phyloP scores from a whole-genome alignment of 2,329 filamentous ascomycete species.

The Colletotrichum sp. region DNA sequence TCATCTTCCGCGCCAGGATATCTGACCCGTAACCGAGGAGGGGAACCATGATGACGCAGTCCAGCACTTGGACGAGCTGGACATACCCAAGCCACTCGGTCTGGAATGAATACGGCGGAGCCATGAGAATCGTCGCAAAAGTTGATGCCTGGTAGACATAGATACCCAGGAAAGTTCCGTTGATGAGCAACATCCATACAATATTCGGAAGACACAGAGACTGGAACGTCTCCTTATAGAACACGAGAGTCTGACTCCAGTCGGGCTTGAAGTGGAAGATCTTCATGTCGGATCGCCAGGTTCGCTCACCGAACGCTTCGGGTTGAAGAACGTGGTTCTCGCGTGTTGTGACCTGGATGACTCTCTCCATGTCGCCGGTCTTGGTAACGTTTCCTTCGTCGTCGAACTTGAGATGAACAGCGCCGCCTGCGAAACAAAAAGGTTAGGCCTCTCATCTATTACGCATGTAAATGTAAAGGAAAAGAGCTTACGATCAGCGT shows the following conservation, averaged over 20 bases:
- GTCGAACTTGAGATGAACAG: background rate
- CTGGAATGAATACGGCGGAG: slow-evolving; percentile 22
- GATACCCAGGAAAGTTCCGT: slow-evolving; percentile 27
- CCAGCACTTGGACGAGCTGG: slow-evolving; percentile 24
- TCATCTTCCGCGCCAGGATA: background rate
- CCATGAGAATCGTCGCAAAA: slow-evolving; percentile 23
- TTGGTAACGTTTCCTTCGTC: background rate
- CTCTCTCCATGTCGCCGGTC: background rate
- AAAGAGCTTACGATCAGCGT: background rate
- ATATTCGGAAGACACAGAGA: slow-evolving; percentile 23
- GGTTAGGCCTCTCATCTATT: no score
- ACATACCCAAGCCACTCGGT: slow-evolving; percentile 23
- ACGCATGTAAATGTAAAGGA: no score
- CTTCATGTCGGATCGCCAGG: slow-evolving; percentile 27
- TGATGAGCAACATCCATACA: slow-evolving; percentile 26
- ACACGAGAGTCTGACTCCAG: slow-evolving; percentile 12
- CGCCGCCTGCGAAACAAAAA: background rate
- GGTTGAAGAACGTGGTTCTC: slow-evolving; percentile 14
- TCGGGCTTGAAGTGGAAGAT: slow-evolving; percentile 23
- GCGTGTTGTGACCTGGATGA: background rate
- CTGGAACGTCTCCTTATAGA: slow-evolving; percentile 24
- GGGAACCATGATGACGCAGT: slow-evolving; percentile 22
- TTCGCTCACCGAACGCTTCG: slow-evolving; percentile 3
- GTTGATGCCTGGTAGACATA: slow-evolving; percentile 28
- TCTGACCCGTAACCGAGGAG: slow-evolving; percentile 26